Evolutionary conservation across 768 basidiomycete species (phyloP), one percentile per base, ranked within the genome.

Genomic region (Inosperma sp.): DNA sequence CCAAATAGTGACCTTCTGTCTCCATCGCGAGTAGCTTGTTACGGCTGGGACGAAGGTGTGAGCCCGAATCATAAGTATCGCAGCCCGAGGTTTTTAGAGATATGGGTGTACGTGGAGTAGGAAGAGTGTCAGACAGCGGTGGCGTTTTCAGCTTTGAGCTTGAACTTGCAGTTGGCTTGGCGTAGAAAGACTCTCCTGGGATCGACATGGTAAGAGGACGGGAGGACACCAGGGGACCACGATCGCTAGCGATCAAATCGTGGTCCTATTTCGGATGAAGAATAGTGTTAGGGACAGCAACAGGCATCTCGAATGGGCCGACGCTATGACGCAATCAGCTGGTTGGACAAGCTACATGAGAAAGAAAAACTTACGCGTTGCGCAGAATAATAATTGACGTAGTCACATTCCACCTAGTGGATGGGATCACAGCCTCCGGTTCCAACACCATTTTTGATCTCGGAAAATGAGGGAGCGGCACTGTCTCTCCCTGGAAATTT

Each of bases 271-370:
- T n/a, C n/a, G n/a, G n/a, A n/a, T n/a, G n/a, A n/a, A n/a, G n/a
- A n/a, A n/a, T n/a, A n/a, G n/a, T n/a, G n/a, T n/a, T n/a, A 29
- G 12, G 48, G 48, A 9, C 48, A 49, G 35, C 40, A 41, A 35
- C 33, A 25, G 26, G 45, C 45, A 5, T 31, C n/a, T n/a, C n/a
- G n/a, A n/a, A n/a, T n/a, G n/a, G n/a, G n/a, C n/a, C n/a, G n/a
- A n/a, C 30, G 30, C 30, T 31, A n/a, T 31, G n/a, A 8, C 8
- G n/a, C 30, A 31, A n/a, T 31, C n/a, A 31, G n/a, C n/a, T 31
- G n/a, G 8, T 31, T 8, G 30, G n/a, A n/a, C n/a, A 31, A n/a
- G 30, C 8, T 31, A 8, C 30, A 8, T n/a, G n/a, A 31, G n/a
- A 31, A 31, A 31, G n/a, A 31, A 8, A n/a, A 8, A 31, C 30